These are phyloP conservation scores for Penicillium silybi DNA, from an alignment of 495 filamentous ascomycete species.

Conservation along the genomic window DNA sequence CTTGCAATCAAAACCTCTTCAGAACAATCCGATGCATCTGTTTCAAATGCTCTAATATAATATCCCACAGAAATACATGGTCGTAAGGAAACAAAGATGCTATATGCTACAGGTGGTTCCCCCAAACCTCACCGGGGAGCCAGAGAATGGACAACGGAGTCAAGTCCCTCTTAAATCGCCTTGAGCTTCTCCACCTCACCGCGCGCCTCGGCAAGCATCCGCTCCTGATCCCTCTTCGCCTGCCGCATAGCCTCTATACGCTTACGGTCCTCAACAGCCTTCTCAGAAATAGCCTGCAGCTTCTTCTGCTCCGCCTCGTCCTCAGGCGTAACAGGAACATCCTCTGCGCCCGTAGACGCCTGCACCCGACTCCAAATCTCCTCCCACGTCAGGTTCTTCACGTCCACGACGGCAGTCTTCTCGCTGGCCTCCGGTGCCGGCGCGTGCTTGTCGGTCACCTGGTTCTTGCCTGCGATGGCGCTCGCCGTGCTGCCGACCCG, in stretches of 20 bases:
- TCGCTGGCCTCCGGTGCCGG: conserved; percentile 32
- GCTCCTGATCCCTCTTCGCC: conserved; percentile 57
- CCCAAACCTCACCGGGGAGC: conserved; percentile 1
- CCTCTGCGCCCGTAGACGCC: conserved; percentile 61
- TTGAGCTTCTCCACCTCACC: conserved; percentile 43
- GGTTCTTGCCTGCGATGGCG: conserved; percentile 18
- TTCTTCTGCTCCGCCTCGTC: conserved; percentile 58
- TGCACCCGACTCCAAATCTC: conserved; percentile 69
- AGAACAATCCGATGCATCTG: not conserved
- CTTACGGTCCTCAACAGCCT: conserved; percentile 50
- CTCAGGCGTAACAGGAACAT: conserved; percentile 53
- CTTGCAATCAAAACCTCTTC: not conserved
- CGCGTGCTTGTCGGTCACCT: conserved; percentile 33
- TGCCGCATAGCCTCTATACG: conserved; percentile 53
- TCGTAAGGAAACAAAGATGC: conserved; percentile 28
- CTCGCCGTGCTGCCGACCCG: conserved; percentile 30
- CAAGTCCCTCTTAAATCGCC: conserved; percentile 22
- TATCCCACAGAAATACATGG: conserved; percentile 26
- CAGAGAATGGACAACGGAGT: not conserved
- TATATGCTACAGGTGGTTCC: conserved; percentile 37
- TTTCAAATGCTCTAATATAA: conserved; percentile 5
- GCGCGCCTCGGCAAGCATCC: conserved; percentile 58
- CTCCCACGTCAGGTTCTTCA: conserved; percentile 33
- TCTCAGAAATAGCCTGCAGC: conserved; percentile 52
- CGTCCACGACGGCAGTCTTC: conserved; percentile 31